A percentile compares a stretch with the other conserved stretches of the same genome.
Evolutionary conservation across 176 grass and related monocot species (phyloP).

Genomic region (Musa acuminata): DNA sequence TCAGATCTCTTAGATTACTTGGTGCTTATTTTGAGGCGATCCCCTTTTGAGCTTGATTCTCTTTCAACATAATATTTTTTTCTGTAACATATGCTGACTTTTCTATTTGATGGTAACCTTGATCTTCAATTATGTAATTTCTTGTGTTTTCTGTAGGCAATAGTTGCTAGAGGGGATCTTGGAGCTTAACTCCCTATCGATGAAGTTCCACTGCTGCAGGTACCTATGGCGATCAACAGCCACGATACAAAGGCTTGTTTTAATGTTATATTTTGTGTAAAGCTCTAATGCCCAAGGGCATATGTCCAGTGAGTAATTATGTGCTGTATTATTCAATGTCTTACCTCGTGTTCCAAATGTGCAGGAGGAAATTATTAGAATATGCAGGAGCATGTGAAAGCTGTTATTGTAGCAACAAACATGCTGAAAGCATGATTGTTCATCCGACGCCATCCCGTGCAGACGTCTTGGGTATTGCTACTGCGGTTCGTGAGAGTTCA

Average conservation of each 20-base stretch:
- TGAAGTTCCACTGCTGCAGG: conserved; percentile 90
- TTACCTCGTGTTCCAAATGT: not conserved
- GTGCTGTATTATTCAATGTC: no score
- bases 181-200: conserved; percentile 95
- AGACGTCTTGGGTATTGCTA: conserved; percentile 95
- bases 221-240: conserved; percentile 5
- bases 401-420: conserved; percentile 98
- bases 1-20: no score
- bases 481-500: conserved; percentile 91
- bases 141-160: conserved; percentile 50
- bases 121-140: not conserved
- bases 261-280: not conserved
- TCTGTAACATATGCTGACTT: not conserved
- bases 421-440: conserved; percentile 99
- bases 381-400: conserved; percentile 98
- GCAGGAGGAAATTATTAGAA: conserved; percentile 97
- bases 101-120: not conserved
- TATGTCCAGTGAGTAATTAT: no score
- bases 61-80: not conserved
- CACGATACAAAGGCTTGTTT: not conserved
- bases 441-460: conserved; percentile 93
- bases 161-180: conserved; percentile 95
- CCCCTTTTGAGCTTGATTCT: not conserved
- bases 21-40: no score
- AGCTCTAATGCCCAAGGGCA: no score